A percentile compares a stretch with the other conserved stretches of the same genome.
Evolutionary conservation across 2,329 filamentous ascomycete genomes (phyloP).

Genomic region (Coleophoma eucalyptorum): DNA sequence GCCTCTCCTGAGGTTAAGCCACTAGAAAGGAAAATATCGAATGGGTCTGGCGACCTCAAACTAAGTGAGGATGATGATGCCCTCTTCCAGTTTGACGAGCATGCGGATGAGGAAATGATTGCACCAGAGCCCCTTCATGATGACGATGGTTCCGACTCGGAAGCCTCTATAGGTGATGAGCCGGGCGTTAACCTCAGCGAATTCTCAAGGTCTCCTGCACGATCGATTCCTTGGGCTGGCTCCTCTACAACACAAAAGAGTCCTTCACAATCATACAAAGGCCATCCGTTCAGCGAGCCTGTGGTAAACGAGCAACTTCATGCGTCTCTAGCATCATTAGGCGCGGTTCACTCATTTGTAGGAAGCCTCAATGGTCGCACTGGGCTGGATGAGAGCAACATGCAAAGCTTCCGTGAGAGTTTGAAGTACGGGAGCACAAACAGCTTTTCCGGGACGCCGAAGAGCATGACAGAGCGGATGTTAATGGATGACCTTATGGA

Average conservation of each 20-base stretch:
- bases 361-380: constrained; percentile 38
- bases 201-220: constrained; percentile 9
- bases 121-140: constrained; percentile 8
- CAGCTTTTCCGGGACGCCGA: constrained; percentile 19
- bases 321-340: constrained; percentile 43
- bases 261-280: constrained; percentile 41
- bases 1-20: too few species aligned
- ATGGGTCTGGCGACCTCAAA: constrained; percentile 5
- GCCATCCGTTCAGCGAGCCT: constrained; percentile 45
- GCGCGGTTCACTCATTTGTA: constrained; percentile 46
- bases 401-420: constrained; percentile 17
- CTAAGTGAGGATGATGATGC: constrained; percentile 18
- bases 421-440: constrained; percentile 9
- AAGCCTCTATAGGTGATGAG: constrained; percentile 1
- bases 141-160: constrained; percentile 8
- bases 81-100: constrained; percentile 24
- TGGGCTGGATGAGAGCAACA: constrained; percentile 24
- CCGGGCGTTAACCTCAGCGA: constrained; percentile 2
- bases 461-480: constrained; percentile 26
- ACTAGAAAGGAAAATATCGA: background rate
- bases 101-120: constrained; percentile 4
- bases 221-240: background rate
- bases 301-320: constrained; percentile 47
- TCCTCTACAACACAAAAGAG: background rate
- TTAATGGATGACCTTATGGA: constrained; percentile 24